Conservation (phyloP, 805 yeast species). For the Wickerhamomyces silvicola region DNA sequence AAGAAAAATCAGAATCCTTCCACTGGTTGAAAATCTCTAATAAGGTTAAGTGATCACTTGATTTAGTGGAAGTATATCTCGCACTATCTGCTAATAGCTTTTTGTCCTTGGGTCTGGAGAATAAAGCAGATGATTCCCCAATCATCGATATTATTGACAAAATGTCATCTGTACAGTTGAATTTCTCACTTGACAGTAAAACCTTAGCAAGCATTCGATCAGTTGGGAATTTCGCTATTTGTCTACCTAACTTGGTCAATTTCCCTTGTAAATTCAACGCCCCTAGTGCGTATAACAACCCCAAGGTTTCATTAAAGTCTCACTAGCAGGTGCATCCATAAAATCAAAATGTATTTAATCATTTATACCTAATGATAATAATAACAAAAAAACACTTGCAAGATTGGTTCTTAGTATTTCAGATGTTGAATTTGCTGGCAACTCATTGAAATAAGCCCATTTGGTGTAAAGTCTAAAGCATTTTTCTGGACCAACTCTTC, state of each 20-base stretch:
- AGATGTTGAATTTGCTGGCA: slow-evolving; percentile 77
- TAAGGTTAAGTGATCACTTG: slow-evolving; percentile 72
- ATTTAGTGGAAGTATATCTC: slow-evolving; percentile 45
- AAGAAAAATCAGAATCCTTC: slow-evolving; percentile 59
- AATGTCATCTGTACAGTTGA: slow-evolving; percentile 60
- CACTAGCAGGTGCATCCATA: slow-evolving; percentile 81
- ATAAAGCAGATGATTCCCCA: slow-evolving; percentile 67
- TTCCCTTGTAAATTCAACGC: slow-evolving; percentile 79
- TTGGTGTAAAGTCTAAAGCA: slow-evolving; percentile 88
- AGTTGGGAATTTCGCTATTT: slow-evolving; percentile 89
- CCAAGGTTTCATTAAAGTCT: slow-evolving; percentile 71
- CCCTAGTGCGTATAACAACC: slow-evolving; percentile 77
- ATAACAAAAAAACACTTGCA: slow-evolving; percentile 64
- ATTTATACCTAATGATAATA: slow-evolving; percentile 78
- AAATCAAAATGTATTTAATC: slow-evolving; percentile 82
- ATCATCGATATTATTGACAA: slow-evolving; percentile 77
- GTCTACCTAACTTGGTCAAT: slow-evolving; percentile 68
- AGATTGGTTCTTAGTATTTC: slow-evolving; percentile 87
- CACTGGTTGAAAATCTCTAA: slow-evolving; percentile 75
- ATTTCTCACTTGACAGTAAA: slow-evolving; percentile 53
- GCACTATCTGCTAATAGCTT: slow-evolving; percentile 60
- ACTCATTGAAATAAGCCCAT: slow-evolving; percentile 69
- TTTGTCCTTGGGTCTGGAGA: slow-evolving; percentile 64
- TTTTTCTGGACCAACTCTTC: slow-evolving; percentile 95
- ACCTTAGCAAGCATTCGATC: slow-evolving; percentile 86